Evolutionary conservation across 2,329 filamentous ascomycete genomes (phyloP).

Genomic region (Zalaria sp.): DNA sequence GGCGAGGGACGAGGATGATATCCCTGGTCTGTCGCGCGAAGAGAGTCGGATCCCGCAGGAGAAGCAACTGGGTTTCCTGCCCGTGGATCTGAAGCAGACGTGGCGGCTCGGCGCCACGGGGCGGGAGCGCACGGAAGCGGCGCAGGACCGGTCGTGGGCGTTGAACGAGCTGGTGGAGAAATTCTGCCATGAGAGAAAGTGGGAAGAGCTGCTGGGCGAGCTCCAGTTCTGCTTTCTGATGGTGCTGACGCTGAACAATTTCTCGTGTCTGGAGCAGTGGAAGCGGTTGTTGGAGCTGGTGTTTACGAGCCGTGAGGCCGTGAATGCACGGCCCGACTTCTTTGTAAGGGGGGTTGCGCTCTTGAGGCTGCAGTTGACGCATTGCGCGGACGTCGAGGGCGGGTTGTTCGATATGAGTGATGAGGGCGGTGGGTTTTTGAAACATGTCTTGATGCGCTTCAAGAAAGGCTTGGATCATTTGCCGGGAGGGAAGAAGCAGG

Average conservation of each 20-base stretch:
- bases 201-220: constrained; percentile 36
- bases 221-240: constrained; percentile 50
- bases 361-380: constrained; percentile 38
- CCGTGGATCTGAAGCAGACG: constrained; percentile 46
- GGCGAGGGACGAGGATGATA: constrained; percentile 40
- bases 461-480: constrained; percentile 36
- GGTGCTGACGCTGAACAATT: constrained; percentile 50
- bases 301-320: constrained; percentile 40
- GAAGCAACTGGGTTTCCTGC: constrained; percentile 39
- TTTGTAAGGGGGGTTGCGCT: constrained; percentile 37
- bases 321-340: constrained; percentile 32
- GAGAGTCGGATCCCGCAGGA: constrained; percentile 22
- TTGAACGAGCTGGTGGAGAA: constrained; percentile 36
- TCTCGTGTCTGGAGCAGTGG: constrained; percentile 53
- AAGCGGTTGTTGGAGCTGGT: constrained; percentile 43
- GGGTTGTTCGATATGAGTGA: constrained; percentile 46
- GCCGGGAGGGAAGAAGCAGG: constrained; percentile 22
- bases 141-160: constrained; percentile 49
- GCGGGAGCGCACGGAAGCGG: constrained; percentile 46
- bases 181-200: constrained; percentile 7
- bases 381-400: constrained; percentile 44
- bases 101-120: constrained; percentile 49
- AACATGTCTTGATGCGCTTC: constrained; percentile 38
- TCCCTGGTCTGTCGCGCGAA: constrained; percentile 36
- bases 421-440: constrained; percentile 39